These are phyloP conservation scores for Mycena rebaudengoi DNA, from an alignment of 768 basidiomycete species.

Conservation along the genomic window DNA sequence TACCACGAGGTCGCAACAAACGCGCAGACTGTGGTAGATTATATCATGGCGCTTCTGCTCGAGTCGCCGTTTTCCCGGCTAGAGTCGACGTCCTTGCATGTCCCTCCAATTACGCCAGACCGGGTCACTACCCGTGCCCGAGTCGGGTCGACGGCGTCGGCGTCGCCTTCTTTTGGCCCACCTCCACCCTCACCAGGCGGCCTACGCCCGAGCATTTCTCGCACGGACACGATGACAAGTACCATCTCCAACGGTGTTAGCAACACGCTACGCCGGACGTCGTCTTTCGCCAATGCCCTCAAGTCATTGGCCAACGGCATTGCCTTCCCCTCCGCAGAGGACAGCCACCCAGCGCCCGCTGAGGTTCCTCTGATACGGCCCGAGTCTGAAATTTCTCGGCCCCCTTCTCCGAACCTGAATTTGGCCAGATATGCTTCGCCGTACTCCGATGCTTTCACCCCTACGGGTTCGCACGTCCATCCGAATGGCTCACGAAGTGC, in stretches of 20 bases:
- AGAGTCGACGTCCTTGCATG: conserved; percentile 69
- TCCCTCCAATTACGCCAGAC: conserved; percentile 52
- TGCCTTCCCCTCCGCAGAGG: conserved; percentile 70
- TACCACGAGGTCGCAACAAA: conserved; percentile 92
- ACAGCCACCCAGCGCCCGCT: conserved; percentile 45
- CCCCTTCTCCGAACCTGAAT: conserved; percentile 83
- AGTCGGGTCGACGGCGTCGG: conserved; percentile 58
- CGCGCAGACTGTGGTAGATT: conserved; percentile 92
- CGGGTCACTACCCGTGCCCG: conserved; percentile 51
- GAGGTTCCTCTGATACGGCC: conserved; percentile 29
- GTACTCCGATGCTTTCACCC: conserved; percentile 54
- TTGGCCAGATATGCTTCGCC: conserved; percentile 81
- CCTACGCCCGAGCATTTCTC: conserved; percentile 57
- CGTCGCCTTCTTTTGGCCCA: conserved; percentile 51
- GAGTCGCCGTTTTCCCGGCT: conserved; percentile 89
- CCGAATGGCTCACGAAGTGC: conserved; percentile 18
- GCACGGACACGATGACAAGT: conserved; percentile 70
- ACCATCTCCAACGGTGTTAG: conserved; percentile 69
- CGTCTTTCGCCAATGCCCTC: conserved; percentile 81
- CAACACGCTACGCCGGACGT: conserved; percentile 78
- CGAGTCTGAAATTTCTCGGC: conserved; percentile 59
- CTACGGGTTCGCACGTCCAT: not conserved
- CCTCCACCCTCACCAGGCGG: conserved; percentile 53
- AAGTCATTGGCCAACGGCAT: conserved; percentile 76
- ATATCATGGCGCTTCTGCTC: conserved; percentile 87